phyloP scores from a whole-genome alignment of 495 filamentous ascomycete species.

The Amniculicola lignicola region DNA sequence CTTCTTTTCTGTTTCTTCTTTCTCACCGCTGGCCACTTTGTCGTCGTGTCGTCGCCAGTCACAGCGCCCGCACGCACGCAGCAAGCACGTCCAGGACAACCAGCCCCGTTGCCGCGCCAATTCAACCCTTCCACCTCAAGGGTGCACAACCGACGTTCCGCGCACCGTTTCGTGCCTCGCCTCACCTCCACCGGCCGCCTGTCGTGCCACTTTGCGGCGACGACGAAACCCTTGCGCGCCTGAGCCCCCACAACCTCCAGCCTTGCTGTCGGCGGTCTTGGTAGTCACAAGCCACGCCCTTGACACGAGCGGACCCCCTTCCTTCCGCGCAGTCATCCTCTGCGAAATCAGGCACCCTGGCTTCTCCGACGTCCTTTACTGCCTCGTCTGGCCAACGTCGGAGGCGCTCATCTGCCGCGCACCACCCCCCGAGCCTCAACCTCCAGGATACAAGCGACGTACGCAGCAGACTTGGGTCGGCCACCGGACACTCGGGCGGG shows the following conservation, averaged over 20 bases:
- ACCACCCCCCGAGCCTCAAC: conserved; percentile 26
- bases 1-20: too few relatives aligned
- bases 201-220: neutral
- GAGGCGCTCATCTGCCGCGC: conserved; percentile 35
- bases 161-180: too few relatives aligned
- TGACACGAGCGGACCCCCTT: conserved; percentile 4
- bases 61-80: too few relatives aligned
- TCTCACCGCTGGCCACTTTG: too few relatives aligned
- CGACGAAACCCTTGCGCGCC: conserved; percentile 10
- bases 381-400: conserved; percentile 33
- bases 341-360: conserved; percentile 28
- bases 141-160: too few relatives aligned
- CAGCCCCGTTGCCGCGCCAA: too few relatives aligned
- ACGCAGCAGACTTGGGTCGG: conserved; percentile 19
- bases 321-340: conserved; percentile 21
- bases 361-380: conserved; percentile 27
- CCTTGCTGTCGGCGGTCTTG: conserved; percentile 2
- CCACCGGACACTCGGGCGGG: conserved; percentile 19
- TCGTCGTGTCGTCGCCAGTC: too few relatives aligned
- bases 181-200: conserved; percentile 3
- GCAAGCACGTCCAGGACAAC: too few relatives aligned
- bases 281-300: conserved; percentile 20
- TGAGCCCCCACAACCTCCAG: neutral
- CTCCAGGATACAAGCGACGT: conserved; percentile 19
- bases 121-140: too few relatives aligned